Conservation (phyloP, 495 filamentous ascomycete genomes). For the Podospora pseudopauciseta region DNA sequence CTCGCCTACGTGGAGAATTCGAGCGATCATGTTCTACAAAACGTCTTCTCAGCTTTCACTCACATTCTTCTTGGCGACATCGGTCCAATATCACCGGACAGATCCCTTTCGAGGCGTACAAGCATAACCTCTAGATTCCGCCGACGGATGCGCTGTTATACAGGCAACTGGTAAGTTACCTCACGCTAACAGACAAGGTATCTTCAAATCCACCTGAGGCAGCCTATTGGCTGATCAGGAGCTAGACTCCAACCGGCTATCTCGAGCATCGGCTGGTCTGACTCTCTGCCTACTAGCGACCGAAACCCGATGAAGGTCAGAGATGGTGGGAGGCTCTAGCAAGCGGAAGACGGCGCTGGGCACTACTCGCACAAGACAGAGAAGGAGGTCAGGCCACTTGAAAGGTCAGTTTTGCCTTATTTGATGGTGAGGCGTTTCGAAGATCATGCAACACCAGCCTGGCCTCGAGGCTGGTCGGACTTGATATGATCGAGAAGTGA, state of each 20-base stretch:
- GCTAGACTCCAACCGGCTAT: not conserved
- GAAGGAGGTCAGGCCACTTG: not conserved
- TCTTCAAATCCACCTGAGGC: not conserved
- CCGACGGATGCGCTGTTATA: not conserved
- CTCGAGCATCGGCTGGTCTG: not conserved
- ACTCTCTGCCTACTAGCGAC: not conserved
- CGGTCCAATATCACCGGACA: not conserved
- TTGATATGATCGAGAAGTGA: not conserved
- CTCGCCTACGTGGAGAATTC: not conserved
- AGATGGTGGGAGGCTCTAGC: not conserved
- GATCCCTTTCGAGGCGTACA: not conserved
- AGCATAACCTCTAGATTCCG: not conserved
- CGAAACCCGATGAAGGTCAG: not conserved
- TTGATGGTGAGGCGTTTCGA: not conserved
- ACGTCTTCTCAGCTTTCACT: not conserved
- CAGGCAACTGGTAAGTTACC: not conserved
- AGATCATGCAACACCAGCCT: not conserved
- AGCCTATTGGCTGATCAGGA: not conserved
- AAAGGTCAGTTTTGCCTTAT: not conserved
- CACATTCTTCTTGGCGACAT: not conserved
- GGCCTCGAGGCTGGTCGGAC: not conserved
- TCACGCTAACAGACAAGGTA: not conserved
- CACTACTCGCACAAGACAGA: not conserved
- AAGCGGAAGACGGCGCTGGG: not conserved
- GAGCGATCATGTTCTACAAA: not conserved